These are phyloP conservation scores for Neonectria hederae DNA, from an alignment of 2,329 filamentous ascomycete genomes.

Conservation along the genomic window DNA sequence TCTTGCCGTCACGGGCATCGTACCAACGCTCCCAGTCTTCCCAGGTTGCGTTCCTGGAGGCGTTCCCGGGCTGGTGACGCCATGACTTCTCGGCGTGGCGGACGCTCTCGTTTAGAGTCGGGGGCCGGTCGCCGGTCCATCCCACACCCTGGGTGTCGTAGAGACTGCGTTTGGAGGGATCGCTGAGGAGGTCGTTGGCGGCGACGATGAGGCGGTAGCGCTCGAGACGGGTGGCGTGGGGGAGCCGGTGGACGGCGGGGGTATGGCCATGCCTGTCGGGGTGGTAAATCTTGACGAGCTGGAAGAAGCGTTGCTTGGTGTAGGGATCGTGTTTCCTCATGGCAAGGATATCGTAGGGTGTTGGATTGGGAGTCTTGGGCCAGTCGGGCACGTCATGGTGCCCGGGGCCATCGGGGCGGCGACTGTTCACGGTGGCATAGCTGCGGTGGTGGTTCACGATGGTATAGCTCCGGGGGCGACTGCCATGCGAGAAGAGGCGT, in stretches of 20 bases:
- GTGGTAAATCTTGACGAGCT: constrained; percentile 95
- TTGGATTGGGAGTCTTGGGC: constrained; percentile 65
- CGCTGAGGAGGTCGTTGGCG: constrained; percentile 87
- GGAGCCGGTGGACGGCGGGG: constrained; percentile 32
- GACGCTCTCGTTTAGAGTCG: constrained; percentile 54
- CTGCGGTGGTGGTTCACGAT: constrained; percentile 16
- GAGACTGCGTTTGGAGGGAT: constrained; percentile 78
- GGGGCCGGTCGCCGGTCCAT: constrained; percentile 72
- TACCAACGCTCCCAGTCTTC: constrained; percentile 95
- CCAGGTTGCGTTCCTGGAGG: constrained; percentile 87
- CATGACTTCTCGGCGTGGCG: constrained; percentile 57
- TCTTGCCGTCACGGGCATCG: constrained; percentile 58
- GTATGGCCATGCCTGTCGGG: constrained; percentile 71
- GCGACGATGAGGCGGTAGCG: constrained; percentile 89
- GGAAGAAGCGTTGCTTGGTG: constrained; percentile 84
- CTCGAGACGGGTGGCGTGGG: constrained; percentile 76
- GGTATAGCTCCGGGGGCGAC: constrained; percentile 34
- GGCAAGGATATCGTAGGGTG: constrained; percentile 90
- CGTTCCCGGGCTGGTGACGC: constrained; percentile 58
- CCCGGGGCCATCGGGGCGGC: constrained; percentile 10
- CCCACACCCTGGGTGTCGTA: constrained; percentile 87
- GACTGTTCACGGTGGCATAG: constrained; percentile 37
- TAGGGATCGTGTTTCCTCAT: constrained; percentile 71
- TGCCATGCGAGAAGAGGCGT: not conserved
- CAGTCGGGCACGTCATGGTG: constrained; percentile 48